Percentiles rank a stretch among this genome's conserved stretches.
Conservation (phyloP, 2,329 filamentous ascomycete genomes). For the Fonsecaea pugnacius region DNA sequence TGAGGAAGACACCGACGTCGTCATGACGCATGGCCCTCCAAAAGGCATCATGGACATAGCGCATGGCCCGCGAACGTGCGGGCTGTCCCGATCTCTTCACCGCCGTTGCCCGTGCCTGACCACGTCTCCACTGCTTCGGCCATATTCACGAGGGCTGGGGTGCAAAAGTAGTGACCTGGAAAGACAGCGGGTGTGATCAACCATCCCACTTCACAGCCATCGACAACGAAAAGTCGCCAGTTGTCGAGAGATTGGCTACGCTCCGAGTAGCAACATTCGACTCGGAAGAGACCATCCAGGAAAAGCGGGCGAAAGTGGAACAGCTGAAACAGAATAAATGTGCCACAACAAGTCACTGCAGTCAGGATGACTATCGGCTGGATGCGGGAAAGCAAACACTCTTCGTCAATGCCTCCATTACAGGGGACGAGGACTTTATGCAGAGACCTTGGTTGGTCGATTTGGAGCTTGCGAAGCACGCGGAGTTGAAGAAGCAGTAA, state of each 20-base stretch:
- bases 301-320: not conserved
- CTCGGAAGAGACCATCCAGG: not conserved
- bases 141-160: conserved; percentile 59
- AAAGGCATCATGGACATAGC: conserved; percentile 56
- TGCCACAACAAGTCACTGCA: conserved; percentile 49
- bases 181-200: conserved; percentile 38
- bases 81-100: conserved; percentile 43
- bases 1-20: conserved; percentile 49
- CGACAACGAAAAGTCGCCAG: conserved; percentile 47
- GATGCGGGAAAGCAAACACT: conserved; percentile 56
- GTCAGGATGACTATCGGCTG: conserved; percentile 42
- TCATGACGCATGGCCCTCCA: conserved; percentile 62
- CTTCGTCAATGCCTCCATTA: conserved; percentile 64
- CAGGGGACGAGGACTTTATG: conserved; percentile 48
- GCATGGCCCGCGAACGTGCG: conserved; percentile 37
- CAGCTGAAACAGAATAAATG: conserved; percentile 37
- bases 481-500: too few species aligned
- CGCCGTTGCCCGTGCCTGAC: conserved; percentile 41
- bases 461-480: conserved; percentile 48
- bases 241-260: conserved; percentile 43
- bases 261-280: not conserved
- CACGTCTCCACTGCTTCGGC: conserved; percentile 48
- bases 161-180: conserved; percentile 59
- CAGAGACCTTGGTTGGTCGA: conserved; percentile 62
- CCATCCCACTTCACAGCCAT: conserved; percentile 55